These are phyloP conservation scores for Suillus tomentosus DNA, from an alignment of 768 basidiomycete species.

Conservation along the genomic window DNA sequence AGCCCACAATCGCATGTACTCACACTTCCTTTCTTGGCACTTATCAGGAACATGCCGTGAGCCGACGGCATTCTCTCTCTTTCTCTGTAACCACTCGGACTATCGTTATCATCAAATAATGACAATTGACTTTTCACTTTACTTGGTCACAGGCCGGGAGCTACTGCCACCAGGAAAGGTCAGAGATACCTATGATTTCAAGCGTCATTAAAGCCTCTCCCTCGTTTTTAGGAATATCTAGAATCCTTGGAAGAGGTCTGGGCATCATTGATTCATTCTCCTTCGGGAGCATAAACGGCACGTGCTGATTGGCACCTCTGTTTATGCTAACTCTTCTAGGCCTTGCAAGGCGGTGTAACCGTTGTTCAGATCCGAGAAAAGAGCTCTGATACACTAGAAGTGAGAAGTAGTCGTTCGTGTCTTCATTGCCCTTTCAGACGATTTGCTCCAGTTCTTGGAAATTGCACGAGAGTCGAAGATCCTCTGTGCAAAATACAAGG, in stretches of 20 bases:
- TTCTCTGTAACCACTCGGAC: background rate
- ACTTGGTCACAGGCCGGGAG: constrained; percentile 84
- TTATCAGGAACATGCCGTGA: background rate
- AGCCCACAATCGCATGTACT: too few relatives aligned
- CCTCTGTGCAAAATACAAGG: constrained; percentile 72
- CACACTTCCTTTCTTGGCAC: too few relatives aligned
- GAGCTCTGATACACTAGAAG: constrained; percentile 75
- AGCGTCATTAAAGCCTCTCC: constrained; percentile 9
- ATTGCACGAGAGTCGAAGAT: constrained; percentile 69
- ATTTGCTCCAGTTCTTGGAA: constrained; percentile 62
- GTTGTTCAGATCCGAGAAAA: constrained; percentile 92
- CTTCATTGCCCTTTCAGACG: constrained; percentile 1
- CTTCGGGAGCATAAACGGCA: background rate
- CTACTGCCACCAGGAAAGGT: constrained; percentile 80
- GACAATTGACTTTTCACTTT: constrained; percentile 66
- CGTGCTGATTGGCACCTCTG: background rate
- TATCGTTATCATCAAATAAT: constrained; percentile 10
- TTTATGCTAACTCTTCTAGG: constrained; percentile 41
- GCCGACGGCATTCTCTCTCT: background rate
- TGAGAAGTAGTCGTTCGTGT: constrained; percentile 34
- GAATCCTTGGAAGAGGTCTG: constrained; percentile 74
- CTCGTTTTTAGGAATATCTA: constrained; percentile 56
- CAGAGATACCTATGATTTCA: constrained; percentile 11
- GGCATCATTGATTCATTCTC: background rate
- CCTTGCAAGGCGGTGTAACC: constrained; percentile 85